A percentile compares a stretch with the other conserved stretches of the same genome.
phyloP scores from a whole-genome alignment of 2,329 filamentous ascomycete species.

The Botryosphaeria dothidea region DNA sequence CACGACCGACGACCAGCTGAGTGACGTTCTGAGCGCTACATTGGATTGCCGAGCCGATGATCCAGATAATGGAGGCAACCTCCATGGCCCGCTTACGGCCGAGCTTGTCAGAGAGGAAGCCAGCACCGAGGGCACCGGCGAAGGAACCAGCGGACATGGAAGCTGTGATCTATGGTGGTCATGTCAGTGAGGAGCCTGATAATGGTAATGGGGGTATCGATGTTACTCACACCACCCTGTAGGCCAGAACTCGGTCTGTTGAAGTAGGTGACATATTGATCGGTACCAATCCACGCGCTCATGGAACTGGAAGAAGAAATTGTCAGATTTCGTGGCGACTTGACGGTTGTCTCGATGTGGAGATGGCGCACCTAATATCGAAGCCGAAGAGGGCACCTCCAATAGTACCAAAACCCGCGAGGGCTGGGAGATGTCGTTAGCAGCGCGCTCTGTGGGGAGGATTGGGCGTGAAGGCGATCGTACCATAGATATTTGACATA shows the following conservation, averaged over 20 bases:
- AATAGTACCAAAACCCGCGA: conserved; percentile 49
- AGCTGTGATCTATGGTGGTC: conserved; percentile 40
- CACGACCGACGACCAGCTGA: conserved; percentile 50
- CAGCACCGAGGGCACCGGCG: conserved; percentile 51
- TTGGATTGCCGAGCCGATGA: conserved; percentile 30
- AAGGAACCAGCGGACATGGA: conserved; percentile 53
- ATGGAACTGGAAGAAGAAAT: conserved; percentile 37
- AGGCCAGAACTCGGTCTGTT: conserved; percentile 49
- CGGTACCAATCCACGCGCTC: conserved; percentile 49
- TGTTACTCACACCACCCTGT: conserved; percentile 42
- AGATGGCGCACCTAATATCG: conserved; percentile 58
- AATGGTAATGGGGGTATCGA: neutral
- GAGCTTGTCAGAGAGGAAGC: conserved; percentile 50
- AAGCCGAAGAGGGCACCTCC: conserved; percentile 76
- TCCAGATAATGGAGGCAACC: conserved; percentile 38
- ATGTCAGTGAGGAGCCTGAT: neutral
- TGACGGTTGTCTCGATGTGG: conserved; percentile 40
- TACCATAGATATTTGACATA: conserved; percentile 19
- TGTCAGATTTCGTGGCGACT: conserved; percentile 23
- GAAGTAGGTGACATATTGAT: conserved; percentile 53
- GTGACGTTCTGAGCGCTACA: conserved; percentile 23
- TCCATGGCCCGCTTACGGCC: conserved; percentile 43
- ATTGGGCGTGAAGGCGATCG: neutral
- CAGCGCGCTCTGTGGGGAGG: neutral
- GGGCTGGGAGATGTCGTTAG: neutral